Evolutionary conservation across 441 rosid species (phyloP).

Genomic region (Adansonia madagascariensis): DNA sequence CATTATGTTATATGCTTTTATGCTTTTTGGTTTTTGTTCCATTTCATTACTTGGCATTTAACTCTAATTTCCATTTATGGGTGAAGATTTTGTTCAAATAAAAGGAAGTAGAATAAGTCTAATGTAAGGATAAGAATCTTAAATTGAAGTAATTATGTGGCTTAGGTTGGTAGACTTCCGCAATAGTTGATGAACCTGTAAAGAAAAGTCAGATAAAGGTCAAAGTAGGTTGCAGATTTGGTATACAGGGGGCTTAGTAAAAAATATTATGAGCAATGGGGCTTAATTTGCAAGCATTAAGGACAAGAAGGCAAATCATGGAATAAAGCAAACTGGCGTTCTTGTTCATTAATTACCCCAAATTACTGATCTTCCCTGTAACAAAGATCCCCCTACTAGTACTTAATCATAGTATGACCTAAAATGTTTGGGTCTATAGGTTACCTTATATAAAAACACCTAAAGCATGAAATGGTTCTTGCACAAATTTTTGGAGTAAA

Average conservation of each 20-base stretch:
- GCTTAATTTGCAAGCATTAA: slow-evolving; percentile 3
- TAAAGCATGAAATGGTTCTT: not conserved
- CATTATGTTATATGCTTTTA: not conserved
- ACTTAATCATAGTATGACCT: not conserved
- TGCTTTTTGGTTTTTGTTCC: slow-evolving; percentile 4
- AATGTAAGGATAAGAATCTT: not conserved
- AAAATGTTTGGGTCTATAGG: not conserved
- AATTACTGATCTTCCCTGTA: not conserved
- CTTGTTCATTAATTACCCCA: not conserved
- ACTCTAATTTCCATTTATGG: slow-evolving; percentile 6
- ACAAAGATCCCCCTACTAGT: not conserved
- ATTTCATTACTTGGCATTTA: not conserved
- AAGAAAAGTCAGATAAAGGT: not conserved
- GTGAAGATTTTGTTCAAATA: not conserved
- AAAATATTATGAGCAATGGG: not conserved
- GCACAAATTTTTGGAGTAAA: not conserved
- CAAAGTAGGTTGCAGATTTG: not conserved
- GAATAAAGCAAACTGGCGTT: not conserved
- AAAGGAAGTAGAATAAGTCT: not conserved
- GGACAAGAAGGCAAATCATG: not conserved
- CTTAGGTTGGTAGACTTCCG: slow-evolving; percentile 12
- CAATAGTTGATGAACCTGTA: slow-evolving; percentile 17
- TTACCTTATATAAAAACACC: not conserved
- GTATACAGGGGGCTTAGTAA: too few relatives aligned
- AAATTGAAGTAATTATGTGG: not conserved